These are phyloP conservation scores for Discostella stelligera DNA, from an alignment of 352 stramenopile species.

Conservation along the genomic window DNA sequence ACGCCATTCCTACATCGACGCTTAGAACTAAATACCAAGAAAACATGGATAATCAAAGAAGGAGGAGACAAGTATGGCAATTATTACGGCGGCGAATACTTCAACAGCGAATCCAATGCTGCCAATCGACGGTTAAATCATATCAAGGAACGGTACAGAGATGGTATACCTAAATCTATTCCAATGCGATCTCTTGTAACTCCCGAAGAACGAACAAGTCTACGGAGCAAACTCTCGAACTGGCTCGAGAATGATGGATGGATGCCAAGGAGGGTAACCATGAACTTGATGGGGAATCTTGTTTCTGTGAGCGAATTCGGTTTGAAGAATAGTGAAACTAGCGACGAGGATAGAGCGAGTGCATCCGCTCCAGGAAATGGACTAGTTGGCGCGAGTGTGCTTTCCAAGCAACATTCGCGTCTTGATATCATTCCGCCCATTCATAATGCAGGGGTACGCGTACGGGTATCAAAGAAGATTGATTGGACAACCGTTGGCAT, in stretches of 20 bases:
- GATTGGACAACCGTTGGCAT: slow-evolving; percentile 46
- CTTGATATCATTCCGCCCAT: slow-evolving; percentile 3
- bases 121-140: slow-evolving; percentile 21
- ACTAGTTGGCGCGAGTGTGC: background rate
- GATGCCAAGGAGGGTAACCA: slow-evolving; percentile 33
- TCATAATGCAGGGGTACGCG: slow-evolving; percentile 29
- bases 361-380: background rate
- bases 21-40: slow-evolving; percentile 27
- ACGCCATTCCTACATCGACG: slow-evolving; percentile 41
- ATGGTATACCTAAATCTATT: slow-evolving; percentile 18
- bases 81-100: slow-evolving; percentile 20
- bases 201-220: background rate
- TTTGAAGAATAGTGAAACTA: slow-evolving; percentile 2
- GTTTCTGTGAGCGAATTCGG: slow-evolving; percentile 38
- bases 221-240: slow-evolving; percentile 12
- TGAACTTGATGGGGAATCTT: slow-evolving; percentile 41
- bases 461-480: slow-evolving; percentile 46
- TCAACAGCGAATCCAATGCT: slow-evolving; percentile 1
- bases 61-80: slow-evolving; percentile 14
- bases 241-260: slow-evolving; percentile 54
- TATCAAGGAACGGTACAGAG: slow-evolving; percentile 30
- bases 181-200: background rate
- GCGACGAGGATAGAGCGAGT: background rate
- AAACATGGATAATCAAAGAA: slow-evolving; percentile 32
- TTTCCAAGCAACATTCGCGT: background rate